Conservation (phyloP, 352 stramenopile species). For the Phytophthora sansomeana region DNA sequence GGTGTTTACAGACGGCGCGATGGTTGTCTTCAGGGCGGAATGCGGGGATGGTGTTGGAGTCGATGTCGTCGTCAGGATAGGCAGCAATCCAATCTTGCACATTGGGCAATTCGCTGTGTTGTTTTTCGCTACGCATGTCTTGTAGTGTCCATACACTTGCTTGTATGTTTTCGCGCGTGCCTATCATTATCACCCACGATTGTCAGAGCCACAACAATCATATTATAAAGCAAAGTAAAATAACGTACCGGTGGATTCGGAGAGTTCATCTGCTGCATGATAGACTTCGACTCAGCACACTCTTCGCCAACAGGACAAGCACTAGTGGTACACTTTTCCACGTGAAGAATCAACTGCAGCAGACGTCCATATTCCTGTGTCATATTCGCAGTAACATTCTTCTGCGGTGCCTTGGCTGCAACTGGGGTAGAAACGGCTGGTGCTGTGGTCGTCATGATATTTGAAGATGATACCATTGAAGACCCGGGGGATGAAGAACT, state of each 20-base stretch:
- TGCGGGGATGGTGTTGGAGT: slow-evolving; percentile 40
- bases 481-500: slow-evolving; percentile 30
- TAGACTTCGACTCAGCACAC: slow-evolving; percentile 75
- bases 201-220: neutral
- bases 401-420: slow-evolving; percentile 43
- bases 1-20: slow-evolving; percentile 19
- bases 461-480: slow-evolving; percentile 24
- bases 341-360: slow-evolving; percentile 87
- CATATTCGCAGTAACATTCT: slow-evolving; percentile 67
- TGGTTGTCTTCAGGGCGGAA: slow-evolving; percentile 21
- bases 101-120: slow-evolving; percentile 85
- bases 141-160: slow-evolving; percentile 86
- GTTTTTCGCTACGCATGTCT: slow-evolving; percentile 81
- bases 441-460: slow-evolving; percentile 6
- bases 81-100: slow-evolving; percentile 83
- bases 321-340: slow-evolving; percentile 78
- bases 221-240: neutral
- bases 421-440: slow-evolving; percentile 5
- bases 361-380: slow-evolving; percentile 86
- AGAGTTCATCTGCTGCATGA: slow-evolving; percentile 79
- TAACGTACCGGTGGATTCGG: slow-evolving; percentile 63
- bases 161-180: slow-evolving; percentile 87
- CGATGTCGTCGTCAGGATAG: slow-evolving; percentile 50
- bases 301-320: slow-evolving; percentile 75
- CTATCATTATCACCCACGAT: slow-evolving; percentile 29